Base-by-base conservation (phyloP, 2,329 filamentous ascomycete genomes). In the Trichoderma koningii region DNA sequence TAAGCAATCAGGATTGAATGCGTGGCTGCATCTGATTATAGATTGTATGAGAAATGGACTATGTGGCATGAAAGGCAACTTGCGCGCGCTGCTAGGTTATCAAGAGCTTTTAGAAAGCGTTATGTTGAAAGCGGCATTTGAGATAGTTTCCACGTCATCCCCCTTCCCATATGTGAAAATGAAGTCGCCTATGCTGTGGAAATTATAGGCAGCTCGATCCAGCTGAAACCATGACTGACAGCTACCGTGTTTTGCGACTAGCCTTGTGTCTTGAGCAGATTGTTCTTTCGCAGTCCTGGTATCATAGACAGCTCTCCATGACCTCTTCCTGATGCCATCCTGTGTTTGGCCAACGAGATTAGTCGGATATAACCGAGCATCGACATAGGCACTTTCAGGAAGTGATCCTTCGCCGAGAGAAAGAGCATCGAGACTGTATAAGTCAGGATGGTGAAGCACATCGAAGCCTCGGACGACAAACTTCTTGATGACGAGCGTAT, bases 301-400 rank as follows among this genome's bases (percentile, higher is more conserved):
- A 56, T 77, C 71, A 30, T 76, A 72, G 0, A 76, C 68, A 0
- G 74, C 74, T 17, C 76, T 69, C 77, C 77, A 78, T 1, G 74
- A 72, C 5, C 66, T 64, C 51, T 60, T 26, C 17, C 17, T 41
- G 2, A 3, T 17, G 19, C 28, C 53, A 34, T 28, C 68, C 48
- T 71, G 7, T 12, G 10, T 30, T 42, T 44, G 10, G 6, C 30
- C n/a, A 5, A 52, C 17, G 4, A 52, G 57, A 44, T 52, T 61
- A 26, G 57, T 61, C 17, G 21, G 57, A 28, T 61, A 61, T 5
- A 52, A 17, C 30, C 23, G 47, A 52, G 30, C 57, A 14, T 52
- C 23, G 6, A 61, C 47, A 21, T 52, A 52, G 6, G 30, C 4
- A 21, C 15, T 38, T 30, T 52, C 12, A 17, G 34, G 21, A 7